Evolutionary conservation across 2,329 filamentous ascomycete genomes (phyloP), one percentile per base, ranked within the genome.

Genomic region (Colletotrichum coccodes): DNA sequence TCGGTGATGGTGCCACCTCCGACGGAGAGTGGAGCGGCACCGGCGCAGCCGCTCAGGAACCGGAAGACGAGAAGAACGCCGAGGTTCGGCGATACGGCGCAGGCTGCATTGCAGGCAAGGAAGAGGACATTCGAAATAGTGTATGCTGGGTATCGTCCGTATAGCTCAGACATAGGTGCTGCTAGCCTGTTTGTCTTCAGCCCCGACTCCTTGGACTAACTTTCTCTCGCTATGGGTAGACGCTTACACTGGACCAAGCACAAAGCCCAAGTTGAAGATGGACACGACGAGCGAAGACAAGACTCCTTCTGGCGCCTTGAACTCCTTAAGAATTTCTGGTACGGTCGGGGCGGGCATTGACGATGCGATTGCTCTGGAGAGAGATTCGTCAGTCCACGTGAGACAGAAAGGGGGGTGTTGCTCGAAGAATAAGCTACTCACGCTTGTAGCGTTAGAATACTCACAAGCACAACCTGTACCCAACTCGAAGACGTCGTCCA

Each of bases 201-300:
- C 26, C 30, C 14, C 6, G 5, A 8, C 14, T 12, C 8, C 7
- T 23, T 2, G 18, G 4, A 12, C 23, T 21, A n/a, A 9, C 18
- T n/a, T 4, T 14, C 3, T n/a, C 2, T 14, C 3, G 16, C 8
- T 30, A 4, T 44, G 5, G 2, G 9, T 30, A 4, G 11, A 6
- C 6, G 18, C 79, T 23, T 82, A 70, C 12, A 82, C 71, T 6
- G 81, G 81, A 5, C 81, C 82, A 52, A 82, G 75, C 8, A 78
- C 79, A 44, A 81, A 77, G 61, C 85, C 83, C 1, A 85, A 76
- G 23, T 87, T 79, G 74, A 85, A 85, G 12, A 88, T 79, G 0
- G 83, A 84, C 2, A 87, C 79, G 68, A 85, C 81, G 50, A 87
- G 82, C 1, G 80, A 79, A 4, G 76, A 77, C 0, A 86, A 26